phyloP scores from a whole-genome alignment of 2,329 filamentous ascomycete genomes.

The Onygena corvina region DNA sequence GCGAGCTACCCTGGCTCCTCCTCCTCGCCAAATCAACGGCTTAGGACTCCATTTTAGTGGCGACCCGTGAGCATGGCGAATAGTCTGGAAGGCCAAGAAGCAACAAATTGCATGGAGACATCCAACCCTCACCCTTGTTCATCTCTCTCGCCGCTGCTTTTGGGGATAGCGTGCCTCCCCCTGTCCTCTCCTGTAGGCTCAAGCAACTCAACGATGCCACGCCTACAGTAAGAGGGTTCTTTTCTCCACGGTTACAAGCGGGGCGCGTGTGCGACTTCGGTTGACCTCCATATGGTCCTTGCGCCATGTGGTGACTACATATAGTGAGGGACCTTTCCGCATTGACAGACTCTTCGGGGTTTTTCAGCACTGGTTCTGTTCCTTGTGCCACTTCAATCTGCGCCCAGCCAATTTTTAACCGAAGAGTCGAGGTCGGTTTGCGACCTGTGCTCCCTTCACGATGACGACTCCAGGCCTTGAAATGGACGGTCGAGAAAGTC shows the following conservation, averaged over 20 bases:
- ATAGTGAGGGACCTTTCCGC: constrained; percentile 10
- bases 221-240: background rate
- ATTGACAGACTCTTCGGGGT: constrained; percentile 8
- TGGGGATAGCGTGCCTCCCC: constrained; percentile 6
- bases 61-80: background rate
- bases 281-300: constrained; percentile 2
- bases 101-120: background rate
- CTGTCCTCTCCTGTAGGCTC: background rate
- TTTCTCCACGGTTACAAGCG: constrained; percentile 13
- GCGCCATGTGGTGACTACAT: constrained; percentile 9
- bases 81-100: constrained; percentile 4
- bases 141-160: constrained; percentile 1
- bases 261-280: constrained; percentile 7
- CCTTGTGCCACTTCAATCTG: constrained; percentile 6
- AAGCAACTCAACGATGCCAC: constrained; percentile 5
- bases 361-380: constrained; percentile 9
- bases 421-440: background rate
- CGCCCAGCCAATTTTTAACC: background rate
- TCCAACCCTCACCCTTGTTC: background rate
- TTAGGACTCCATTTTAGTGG: background rate
- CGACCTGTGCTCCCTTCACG: background rate
- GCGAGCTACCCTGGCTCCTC: constrained; percentile 3
- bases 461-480: constrained; percentile 4
- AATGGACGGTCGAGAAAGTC: background rate
- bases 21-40: constrained; percentile 4